Evolutionary conservation across 169 alveolate genomes (phyloP).

Genomic region (Perkinsus olseni): DNA sequence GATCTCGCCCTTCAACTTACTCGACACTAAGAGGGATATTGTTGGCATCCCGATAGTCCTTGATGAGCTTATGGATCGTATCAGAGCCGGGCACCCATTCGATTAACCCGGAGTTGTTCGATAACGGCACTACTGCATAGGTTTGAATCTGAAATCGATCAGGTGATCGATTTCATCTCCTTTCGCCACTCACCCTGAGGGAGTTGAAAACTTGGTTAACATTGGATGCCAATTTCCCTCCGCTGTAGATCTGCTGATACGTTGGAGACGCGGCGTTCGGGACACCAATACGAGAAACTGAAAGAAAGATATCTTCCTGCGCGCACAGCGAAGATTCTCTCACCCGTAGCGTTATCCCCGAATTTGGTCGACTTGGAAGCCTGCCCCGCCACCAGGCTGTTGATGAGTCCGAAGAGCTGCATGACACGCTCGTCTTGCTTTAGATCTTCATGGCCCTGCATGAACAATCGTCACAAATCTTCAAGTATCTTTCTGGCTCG

Average conservation of each 20-base stretch:
- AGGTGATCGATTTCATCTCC: background rate
- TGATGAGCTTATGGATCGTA: slow-evolving; percentile 63
- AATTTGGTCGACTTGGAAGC: background rate
- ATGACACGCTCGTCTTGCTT: slow-evolving; percentile 75
- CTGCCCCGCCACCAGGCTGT: slow-evolving; percentile 41
- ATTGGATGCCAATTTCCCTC: background rate
- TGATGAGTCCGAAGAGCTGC: slow-evolving; percentile 56
- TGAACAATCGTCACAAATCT: background rate
- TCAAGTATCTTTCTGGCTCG: background rate
- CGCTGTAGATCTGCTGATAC: background rate
- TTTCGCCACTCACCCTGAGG: background rate
- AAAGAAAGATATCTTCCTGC: background rate
- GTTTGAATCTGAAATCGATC: slow-evolving; percentile 33
- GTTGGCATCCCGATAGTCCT: slow-evolving; percentile 57
- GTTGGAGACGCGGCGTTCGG: background rate
- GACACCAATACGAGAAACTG: background rate
- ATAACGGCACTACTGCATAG: slow-evolving; percentile 73
- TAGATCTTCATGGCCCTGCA: slow-evolving; percentile 66
- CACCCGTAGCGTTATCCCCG: background rate
- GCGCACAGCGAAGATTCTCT: background rate
- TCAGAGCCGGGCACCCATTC: slow-evolving; percentile 81
- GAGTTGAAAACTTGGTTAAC: background rate
- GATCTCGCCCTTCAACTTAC: background rate
- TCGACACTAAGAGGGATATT: slow-evolving; percentile 44
- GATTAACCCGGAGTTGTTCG: slow-evolving; percentile 67